These are phyloP conservation scores for Metschnikowia lachancei DNA, from an alignment of 805 yeast genomes.

Conservation along the genomic window DNA sequence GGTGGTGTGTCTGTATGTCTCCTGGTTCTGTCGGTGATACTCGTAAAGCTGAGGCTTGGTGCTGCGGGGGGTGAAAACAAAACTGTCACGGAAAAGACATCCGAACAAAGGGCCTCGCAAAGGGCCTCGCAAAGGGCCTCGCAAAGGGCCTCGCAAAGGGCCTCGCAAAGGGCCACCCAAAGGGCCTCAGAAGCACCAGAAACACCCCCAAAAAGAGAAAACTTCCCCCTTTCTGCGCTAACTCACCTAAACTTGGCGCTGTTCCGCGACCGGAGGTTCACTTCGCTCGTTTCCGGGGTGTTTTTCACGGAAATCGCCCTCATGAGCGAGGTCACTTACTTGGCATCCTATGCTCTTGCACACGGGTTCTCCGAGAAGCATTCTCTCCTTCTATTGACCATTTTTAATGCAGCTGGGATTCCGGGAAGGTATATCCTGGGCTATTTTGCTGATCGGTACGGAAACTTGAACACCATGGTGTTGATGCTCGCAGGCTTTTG, in stretches of 20 bases:
- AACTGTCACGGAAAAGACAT: not conserved
- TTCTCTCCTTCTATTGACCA: constrained; percentile 45
- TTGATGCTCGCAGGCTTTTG: constrained; percentile 46
- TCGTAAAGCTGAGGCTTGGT: constrained; percentile 30
- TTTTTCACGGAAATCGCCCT: constrained; percentile 51
- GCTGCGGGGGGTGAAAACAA: not conserved
- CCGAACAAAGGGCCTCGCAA: not conserved
- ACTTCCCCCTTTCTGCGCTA: not conserved
- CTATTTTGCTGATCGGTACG: constrained; percentile 49
- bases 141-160: not conserved
- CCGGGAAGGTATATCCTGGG: constrained; percentile 58
- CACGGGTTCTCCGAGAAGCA: constrained; percentile 45
- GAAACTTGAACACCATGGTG: constrained; percentile 57
- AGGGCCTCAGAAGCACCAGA: not conserved
- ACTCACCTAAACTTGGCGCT: constrained; percentile 38
- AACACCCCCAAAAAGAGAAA: not conserved
- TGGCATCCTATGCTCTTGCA: constrained; percentile 54
- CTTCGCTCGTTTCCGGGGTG: constrained; percentile 38
- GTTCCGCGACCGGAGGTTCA: constrained; percentile 37
- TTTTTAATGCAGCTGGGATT: constrained; percentile 46
- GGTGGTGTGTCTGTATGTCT: constrained; percentile 33
- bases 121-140: not conserved
- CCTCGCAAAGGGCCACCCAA: not conserved
- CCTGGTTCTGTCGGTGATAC: constrained; percentile 23
- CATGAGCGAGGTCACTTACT: constrained; percentile 51